phyloP scores from a whole-genome alignment of 2,329 filamentous ascomycete genomes.

The Thielaviopsis punctulata region DNA sequence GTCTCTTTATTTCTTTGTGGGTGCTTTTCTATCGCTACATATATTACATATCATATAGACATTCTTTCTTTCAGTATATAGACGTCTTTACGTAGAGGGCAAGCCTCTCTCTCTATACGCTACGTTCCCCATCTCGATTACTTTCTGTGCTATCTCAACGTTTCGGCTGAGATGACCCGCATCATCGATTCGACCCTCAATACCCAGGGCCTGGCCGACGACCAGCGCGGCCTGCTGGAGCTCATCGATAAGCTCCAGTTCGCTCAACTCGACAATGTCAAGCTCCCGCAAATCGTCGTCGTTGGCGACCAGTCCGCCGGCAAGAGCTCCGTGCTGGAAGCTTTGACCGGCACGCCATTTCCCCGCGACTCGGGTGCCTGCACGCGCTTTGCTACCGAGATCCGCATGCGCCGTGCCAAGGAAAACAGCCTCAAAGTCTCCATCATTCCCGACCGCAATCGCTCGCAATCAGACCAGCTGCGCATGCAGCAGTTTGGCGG shows the following conservation, averaged over 20 bases:
- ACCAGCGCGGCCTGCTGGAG: slow-evolving; percentile 39
- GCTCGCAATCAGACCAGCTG: slow-evolving; percentile 29
- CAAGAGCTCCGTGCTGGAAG: slow-evolving; percentile 46
- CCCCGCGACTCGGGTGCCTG: slow-evolving; percentile 42
- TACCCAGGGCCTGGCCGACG: slow-evolving; percentile 31
- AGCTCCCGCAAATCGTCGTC: slow-evolving; percentile 44
- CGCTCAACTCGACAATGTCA: slow-evolving; percentile 33
- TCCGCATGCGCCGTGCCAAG: slow-evolving; percentile 33
- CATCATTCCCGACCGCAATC: slow-evolving; percentile 36
- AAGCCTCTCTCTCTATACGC: not conserved
- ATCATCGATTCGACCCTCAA: slow-evolving; percentile 30
- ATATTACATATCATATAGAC: no score
- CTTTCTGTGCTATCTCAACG: not conserved
- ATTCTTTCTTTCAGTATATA: not conserved
- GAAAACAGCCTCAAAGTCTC: slow-evolving; percentile 30
- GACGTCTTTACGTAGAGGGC: not conserved
- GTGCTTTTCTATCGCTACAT: not conserved
- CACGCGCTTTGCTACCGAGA: slow-evolving; percentile 44
- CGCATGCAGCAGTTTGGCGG: slow-evolving; percentile 31
- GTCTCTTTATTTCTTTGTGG: not conserved
- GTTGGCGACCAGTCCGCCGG: slow-evolving; percentile 48
- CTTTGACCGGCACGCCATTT: slow-evolving; percentile 44
- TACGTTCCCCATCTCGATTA: not conserved
- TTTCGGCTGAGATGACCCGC: slow-evolving; percentile 7
- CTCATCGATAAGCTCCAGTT: slow-evolving; percentile 39